Base-by-base conservation (phyloP, 345 rosid species). In the Pistacia atlantica region DNA sequence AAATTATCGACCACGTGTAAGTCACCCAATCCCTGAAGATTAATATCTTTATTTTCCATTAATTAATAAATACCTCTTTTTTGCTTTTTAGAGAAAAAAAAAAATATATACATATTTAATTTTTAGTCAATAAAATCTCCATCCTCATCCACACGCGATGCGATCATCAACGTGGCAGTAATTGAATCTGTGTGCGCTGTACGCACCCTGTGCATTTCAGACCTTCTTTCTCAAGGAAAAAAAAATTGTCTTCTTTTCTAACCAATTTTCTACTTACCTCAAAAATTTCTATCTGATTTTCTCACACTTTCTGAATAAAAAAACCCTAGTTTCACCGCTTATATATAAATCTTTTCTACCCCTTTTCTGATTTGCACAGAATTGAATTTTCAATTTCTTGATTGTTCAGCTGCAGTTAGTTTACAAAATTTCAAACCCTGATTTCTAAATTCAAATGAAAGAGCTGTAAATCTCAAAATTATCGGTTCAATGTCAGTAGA, bases 401-500 rank as follows among this genome's bases (percentile, higher is more conserved):
- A 42, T 42, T 42, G 7, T 42, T 42, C 9, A 42, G 46, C 46
- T 42, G 46, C 46, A 42, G 46, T 5, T 7, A 6, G 46, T 42
- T 42, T 42, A 12, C 3, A 51, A 59, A 60, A 67, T 74, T 61
- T 45, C 56, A 48, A 76, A 69, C 72, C 60, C 78, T 67, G 46
- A 51, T 37, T 57, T 38, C 35, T 33, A 57, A 71, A 57, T 22
- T 61, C 48, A 5, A 31, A 73, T 73, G 76, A 49, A 61, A 52
- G 33, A 22, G 48, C 16, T 62, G 45, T 73, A 45, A 33, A 46
- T 73, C 28, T n/a, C 57, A 33, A 71, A 65, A 58, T 68, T 58
- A 8, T 22, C 69, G 75, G 67, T 25, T 22, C 69, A 63, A 95
- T 93, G 97, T 95, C 98, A 14, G 91, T 88, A 65, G 98, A 91